phyloP scores from a whole-genome alignment of 169 alveolate species.

The Plasmodium blacklocki region DNA sequence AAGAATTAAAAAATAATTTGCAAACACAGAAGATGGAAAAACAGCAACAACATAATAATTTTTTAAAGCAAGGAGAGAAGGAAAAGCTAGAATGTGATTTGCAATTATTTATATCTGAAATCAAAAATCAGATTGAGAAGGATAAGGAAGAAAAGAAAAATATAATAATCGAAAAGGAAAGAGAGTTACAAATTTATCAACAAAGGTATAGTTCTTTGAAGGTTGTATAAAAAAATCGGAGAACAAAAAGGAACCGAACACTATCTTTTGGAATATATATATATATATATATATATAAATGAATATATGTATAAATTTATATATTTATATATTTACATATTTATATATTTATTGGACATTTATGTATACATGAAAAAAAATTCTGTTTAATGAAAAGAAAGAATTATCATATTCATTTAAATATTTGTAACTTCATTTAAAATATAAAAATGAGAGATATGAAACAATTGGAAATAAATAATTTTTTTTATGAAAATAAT shows the following conservation, averaged over 20 bases:
- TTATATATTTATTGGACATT: not conserved
- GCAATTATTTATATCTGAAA: constrained; percentile 44
- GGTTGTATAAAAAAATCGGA: not conserved
- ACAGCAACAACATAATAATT: constrained; percentile 58
- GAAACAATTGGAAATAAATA: no score
- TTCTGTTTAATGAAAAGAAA: no score
- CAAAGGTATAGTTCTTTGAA: constrained; percentile 42
- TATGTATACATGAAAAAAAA: no score
- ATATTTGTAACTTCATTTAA: no score
- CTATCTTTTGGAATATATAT: not conserved
- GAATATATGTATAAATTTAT: not conserved
- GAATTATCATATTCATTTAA: no score
- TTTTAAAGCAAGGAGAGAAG: constrained; percentile 66
- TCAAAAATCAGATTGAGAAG: constrained; percentile 28
- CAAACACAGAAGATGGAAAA: constrained; percentile 27
- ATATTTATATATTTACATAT: not conserved
- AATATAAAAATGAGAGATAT: no score
- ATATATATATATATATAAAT: not conserved
- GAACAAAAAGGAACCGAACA: no score
- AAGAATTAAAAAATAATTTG: constrained; percentile 23
- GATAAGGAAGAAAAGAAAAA: constrained; percentile 44
- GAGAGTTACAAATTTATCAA: constrained; percentile 33
- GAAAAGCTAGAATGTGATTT: constrained; percentile 57
- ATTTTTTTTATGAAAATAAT: no score
- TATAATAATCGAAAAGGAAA: constrained; percentile 9